These are phyloP conservation scores for Bolboschoenus planiculmis DNA, from an alignment of 176 grass and related monocot species.

Conservation along the genomic window DNA sequence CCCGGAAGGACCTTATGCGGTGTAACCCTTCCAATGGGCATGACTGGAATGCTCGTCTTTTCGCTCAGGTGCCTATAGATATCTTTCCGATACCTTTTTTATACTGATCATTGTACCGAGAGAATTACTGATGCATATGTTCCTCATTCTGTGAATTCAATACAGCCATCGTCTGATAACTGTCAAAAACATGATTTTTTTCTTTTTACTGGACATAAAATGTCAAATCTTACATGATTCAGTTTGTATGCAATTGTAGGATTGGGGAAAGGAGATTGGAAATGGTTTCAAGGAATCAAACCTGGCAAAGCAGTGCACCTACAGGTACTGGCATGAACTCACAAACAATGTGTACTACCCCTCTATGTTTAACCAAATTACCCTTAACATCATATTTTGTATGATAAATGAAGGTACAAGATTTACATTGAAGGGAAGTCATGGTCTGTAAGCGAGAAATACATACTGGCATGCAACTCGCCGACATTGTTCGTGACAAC, in stretches of 20 bases:
- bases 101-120: background rate
- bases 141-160: background rate
- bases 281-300: constrained; percentile 60
- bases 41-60: constrained; percentile 65
- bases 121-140: background rate
- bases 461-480: constrained; percentile 66
- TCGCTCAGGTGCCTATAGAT: constrained; percentile 32
- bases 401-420: constrained; percentile 42
- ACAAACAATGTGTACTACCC: background rate
- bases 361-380: background rate
- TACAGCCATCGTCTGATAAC: no score
- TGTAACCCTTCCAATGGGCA: constrained; percentile 47
- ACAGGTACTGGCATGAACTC: background rate
- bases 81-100: background rate
- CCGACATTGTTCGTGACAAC: constrained; percentile 44
- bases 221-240: background rate
- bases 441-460: constrained; percentile 83
- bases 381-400: background rate
- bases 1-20: constrained; percentile 44
- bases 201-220: background rate
- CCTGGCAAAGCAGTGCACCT: constrained; percentile 61
- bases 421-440: constrained; percentile 58
- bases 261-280: constrained; percentile 46
- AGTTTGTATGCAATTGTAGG: constrained; percentile 24
- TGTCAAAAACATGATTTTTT: no score